Conservation (phyloP, 2,329 filamentous ascomycete species). For the Stagonosporopsis chrysanthemi region DNA sequence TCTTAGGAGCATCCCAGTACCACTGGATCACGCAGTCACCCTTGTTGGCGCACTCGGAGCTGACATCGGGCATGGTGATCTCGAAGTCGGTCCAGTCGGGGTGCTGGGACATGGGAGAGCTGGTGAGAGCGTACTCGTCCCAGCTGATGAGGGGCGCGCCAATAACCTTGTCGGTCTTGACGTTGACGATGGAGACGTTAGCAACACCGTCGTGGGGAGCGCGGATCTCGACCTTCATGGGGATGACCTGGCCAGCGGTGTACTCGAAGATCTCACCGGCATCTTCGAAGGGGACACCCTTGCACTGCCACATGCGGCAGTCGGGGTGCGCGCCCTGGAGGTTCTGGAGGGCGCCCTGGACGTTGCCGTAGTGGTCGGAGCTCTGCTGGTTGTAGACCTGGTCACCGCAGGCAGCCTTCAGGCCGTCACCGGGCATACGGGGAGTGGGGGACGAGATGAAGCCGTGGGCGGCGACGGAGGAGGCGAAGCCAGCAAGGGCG, state of each 20-base stretch:
- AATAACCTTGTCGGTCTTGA: conserved; percentile 60
- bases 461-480: conserved; percentile 62
- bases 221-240: conserved; percentile 56
- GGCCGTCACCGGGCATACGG: conserved; percentile 61
- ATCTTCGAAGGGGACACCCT: conserved; percentile 65
- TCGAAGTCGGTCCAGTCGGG: conserved; percentile 58
- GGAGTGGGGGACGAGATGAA: conserved; percentile 58
- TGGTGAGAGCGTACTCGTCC: conserved; percentile 62
- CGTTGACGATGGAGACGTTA: conserved; percentile 67
- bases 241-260: conserved; percentile 58
- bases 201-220: conserved; percentile 64
- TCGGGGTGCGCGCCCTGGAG: conserved; percentile 54
- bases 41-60: conserved; percentile 55
- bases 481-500: conserved; percentile 53
- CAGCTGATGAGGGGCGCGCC: conserved; percentile 63
- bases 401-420: conserved; percentile 61
- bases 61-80: conserved; percentile 63
- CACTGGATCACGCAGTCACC: conserved; percentile 67
- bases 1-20: conserved; percentile 65
- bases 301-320: conserved; percentile 65
- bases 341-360: conserved; percentile 64
- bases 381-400: conserved; percentile 63
- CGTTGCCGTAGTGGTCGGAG: conserved; percentile 64
- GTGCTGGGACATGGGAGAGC: conserved; percentile 50
- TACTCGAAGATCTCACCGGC: conserved; percentile 60